Base-by-base conservation (phyloP, 306 rosid genomes). In the Sechiopsis laciniata region DNA sequence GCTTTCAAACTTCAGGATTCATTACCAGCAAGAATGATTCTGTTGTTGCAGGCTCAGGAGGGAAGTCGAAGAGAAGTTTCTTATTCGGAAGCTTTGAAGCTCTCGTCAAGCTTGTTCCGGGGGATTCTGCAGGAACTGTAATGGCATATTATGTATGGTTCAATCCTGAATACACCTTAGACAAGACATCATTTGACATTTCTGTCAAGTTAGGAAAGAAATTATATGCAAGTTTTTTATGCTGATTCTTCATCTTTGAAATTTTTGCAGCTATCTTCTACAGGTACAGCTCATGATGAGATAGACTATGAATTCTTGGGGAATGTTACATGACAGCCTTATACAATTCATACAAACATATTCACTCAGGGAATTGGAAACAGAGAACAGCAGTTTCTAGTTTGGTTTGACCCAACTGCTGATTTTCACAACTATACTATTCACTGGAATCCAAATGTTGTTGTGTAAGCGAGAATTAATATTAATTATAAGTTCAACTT, bases 71-170 rank as follows among this genome's bases (percentile, higher is more conserved):
- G 83, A 81, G n/a, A 76, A 48, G 77, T 15, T 90, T 84, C 85
- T 79, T 94, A 67, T 94, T 85, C 64, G 97, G 98, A 77, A 86
- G 84, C 76, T 73, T 85, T 58, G 92, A 90, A 83, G 83, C 84
- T 61, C 78, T 75, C 55, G 89, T 94, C 76, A 90, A 90, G 83
- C 66, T 94, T 26, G 84, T 89, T 15, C 87, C 96, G 7, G 82
- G 82, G 9, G 83, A 89, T 69, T 94, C 97, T 3, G 97, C 98
- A 0, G 98, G 98, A 80, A 78, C 80, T 5, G 97, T 94, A 29
- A 86, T 94, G 54, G 98, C 98, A 22, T 87, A 86, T 24, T 88
- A 89, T 60, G 97, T 89, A 85, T 79, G 92, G 80, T 81, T 80
- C 52, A 60, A 20, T 29, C 12, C 32, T 54, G 22, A 19, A 75